Evolutionary conservation across 352 stramenopile species (phyloP), one percentile per base, ranked within the genome.

Genomic region (Pilasporangium apinafurcum): DNA sequence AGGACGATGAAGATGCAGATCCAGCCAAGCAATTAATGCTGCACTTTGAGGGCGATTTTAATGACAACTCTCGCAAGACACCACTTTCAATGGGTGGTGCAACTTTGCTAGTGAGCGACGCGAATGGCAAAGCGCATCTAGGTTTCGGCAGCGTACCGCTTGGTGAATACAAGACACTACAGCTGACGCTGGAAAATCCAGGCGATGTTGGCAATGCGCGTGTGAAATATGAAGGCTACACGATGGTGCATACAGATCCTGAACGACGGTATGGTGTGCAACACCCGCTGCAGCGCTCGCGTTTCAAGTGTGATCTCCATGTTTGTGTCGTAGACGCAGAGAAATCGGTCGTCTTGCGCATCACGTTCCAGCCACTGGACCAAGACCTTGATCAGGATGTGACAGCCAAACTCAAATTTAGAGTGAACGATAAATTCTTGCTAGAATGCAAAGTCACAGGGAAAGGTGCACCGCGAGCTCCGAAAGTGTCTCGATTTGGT

Each of bases 301-400:
- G 77, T 5, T 86, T 89, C 49, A 83, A 79, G 34, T 89, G 77
- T 44, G 77, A 89, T 37, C 26, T 89, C 8, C 68, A 86, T 35
- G 44, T 86, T 13, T 86, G 77, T 46, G 72, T 86, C 1, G 65
- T 92, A n/a, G 56, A 76, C 7, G 59, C 74, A 0, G 55, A 81
- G 1, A 64, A 72, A 38, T 65, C 66, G 0, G 55, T 83, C 37
- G 67, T 57, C 33, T 52, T 92, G 12, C 51, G 70, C 17, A 65
- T 92, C 8, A 85, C 68, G 8, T 92, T 84, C 38, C 70, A 83
- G 28, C 80, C 77, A 5, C 43, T 54, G 4, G 25, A 51, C 1
- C 34, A 44, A 1, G 80, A 88, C 44, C 48, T 70, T 0, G 61
- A 72, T 22, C 52, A 55, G 6, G 58, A 68, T 8, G 47, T 86